Conservation (phyloP, 139 green algal genomes). For the Pleodorina starrii region DNA sequence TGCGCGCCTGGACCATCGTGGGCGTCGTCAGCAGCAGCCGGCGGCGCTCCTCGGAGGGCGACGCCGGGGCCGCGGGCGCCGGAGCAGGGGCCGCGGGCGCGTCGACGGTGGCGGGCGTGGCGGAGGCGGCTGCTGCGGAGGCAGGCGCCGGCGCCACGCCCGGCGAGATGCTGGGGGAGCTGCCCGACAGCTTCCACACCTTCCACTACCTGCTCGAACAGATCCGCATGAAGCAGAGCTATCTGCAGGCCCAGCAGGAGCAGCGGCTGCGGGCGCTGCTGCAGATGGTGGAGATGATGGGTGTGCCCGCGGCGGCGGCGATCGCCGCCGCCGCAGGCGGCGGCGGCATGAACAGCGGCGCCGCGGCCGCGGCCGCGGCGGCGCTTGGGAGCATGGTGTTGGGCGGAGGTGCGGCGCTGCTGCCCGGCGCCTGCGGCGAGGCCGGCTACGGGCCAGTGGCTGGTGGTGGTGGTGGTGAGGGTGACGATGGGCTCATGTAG, state of each 20-base stretch:
- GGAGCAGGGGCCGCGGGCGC: background rate
- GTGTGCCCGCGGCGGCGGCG: background rate
- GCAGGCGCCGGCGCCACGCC: background rate
- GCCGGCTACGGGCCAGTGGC: background rate
- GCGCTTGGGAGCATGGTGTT: background rate
- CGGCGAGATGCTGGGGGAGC: slow-evolving; percentile 21
- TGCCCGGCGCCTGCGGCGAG: background rate
- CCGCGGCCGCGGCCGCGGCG: background rate
- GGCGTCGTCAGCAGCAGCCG: background rate
- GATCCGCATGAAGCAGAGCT: slow-evolving; percentile 37
- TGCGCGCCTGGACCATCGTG: slow-evolving; percentile 41
- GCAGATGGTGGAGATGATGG: background rate
- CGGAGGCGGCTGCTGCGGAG: slow-evolving; percentile 2
- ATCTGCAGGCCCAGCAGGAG: slow-evolving; percentile 19
- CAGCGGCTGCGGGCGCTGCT: slow-evolving; percentile 29
- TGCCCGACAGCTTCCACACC: slow-evolving; percentile 43
- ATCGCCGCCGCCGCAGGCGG: background rate
- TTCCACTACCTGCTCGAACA: slow-evolving; percentile 41
- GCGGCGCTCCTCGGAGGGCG: background rate
- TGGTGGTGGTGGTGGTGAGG: no score
- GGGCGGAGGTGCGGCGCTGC: background rate
- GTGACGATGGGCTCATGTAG: no score
- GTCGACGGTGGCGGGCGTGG: slow-evolving; percentile 19
- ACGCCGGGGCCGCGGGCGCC: background rate
- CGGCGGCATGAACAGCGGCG: background rate